phyloP scores from a whole-genome alignment of 441 rosid genomes.

The Mallotus japonicus region DNA sequence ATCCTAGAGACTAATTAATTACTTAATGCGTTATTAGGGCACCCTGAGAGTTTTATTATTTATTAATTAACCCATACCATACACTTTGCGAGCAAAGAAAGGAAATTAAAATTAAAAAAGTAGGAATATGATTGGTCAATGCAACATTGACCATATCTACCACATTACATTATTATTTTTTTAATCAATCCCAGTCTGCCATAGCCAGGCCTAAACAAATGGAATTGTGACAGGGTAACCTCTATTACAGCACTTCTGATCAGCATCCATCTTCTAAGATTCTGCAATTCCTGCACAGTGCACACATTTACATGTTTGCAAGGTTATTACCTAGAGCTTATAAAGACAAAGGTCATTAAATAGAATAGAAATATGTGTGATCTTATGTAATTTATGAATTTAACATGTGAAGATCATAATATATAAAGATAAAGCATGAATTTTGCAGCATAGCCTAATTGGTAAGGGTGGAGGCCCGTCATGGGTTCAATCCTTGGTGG shows the following conservation, averaged over 20 bases:
- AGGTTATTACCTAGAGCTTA: not conserved
- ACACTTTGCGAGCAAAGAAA: not conserved
- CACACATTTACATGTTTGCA: not conserved
- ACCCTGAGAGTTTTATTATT: constrained; percentile 14
- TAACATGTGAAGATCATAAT: not conserved
- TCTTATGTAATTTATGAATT: too few species aligned
- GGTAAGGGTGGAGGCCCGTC: too few species aligned
- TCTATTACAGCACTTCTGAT: not conserved
- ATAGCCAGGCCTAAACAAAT: not conserved
- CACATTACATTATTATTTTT: not conserved
- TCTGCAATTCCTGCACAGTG: constrained; percentile 19
- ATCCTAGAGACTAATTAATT: constrained; percentile 1
- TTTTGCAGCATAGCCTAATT: too few species aligned
- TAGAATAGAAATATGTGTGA: not conserved
- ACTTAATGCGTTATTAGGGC: constrained; percentile 4
- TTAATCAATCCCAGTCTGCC: not conserved
- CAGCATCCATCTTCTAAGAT: constrained; percentile 19
- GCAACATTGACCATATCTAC: constrained; percentile 22
- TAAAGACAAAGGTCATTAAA: too few species aligned
- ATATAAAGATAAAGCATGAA: too few species aligned
- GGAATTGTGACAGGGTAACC: not conserved
- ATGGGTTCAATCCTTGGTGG: too few species aligned
- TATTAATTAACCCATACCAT: constrained; percentile 10
- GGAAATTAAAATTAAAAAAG: not conserved
- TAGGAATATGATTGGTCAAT: constrained; percentile 19